These are phyloP conservation scores for Globisporangium polare DNA, from an alignment of 352 stramenopile species.

Conservation along the genomic window DNA sequence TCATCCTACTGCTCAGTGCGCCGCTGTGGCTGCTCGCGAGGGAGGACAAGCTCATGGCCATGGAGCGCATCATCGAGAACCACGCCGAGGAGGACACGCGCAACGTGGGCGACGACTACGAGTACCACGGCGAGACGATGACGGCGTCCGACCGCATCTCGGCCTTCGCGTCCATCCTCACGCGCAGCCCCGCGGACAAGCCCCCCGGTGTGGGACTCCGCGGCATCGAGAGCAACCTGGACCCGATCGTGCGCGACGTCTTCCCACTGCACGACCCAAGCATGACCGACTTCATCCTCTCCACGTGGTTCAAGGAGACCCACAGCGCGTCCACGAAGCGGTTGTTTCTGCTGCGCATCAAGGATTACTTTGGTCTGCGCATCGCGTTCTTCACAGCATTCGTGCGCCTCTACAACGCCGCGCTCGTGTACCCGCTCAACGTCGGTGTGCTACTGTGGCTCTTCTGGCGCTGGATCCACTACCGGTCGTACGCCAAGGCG, in stretches of 20 bases:
- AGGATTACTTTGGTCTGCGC: slow-evolving; percentile 60
- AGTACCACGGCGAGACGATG: slow-evolving; percentile 51
- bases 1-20: slow-evolving; percentile 52
- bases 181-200: slow-evolving; percentile 35
- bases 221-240: slow-evolving; percentile 50
- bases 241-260: slow-evolving; percentile 43
- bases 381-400: slow-evolving; percentile 62
- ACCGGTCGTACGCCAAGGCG: slow-evolving; percentile 46
- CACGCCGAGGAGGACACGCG: slow-evolving; percentile 50
- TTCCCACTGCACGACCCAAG: slow-evolving; percentile 61
- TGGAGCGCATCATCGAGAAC: slow-evolving; percentile 58
- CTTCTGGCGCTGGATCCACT: slow-evolving; percentile 54
- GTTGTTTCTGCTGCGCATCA: slow-evolving; percentile 50
- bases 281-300: slow-evolving; percentile 61
- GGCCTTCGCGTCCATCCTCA: slow-evolving; percentile 54
- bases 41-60: slow-evolving; percentile 61
- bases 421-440: slow-evolving; percentile 45
- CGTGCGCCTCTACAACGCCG: slow-evolving; percentile 51
- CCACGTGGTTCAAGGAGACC: slow-evolving; percentile 48
- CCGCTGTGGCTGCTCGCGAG: slow-evolving; percentile 51
- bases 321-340: slow-evolving; percentile 35
- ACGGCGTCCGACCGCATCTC: slow-evolving; percentile 42
- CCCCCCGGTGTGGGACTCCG: slow-evolving; percentile 41
- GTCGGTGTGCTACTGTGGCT: slow-evolving; percentile 45
- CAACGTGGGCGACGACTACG: slow-evolving; percentile 50